These are phyloP conservation scores for Kluyveromyces starmeri DNA, from an alignment of 805 yeast genomes.

Conservation along the genomic window DNA sequence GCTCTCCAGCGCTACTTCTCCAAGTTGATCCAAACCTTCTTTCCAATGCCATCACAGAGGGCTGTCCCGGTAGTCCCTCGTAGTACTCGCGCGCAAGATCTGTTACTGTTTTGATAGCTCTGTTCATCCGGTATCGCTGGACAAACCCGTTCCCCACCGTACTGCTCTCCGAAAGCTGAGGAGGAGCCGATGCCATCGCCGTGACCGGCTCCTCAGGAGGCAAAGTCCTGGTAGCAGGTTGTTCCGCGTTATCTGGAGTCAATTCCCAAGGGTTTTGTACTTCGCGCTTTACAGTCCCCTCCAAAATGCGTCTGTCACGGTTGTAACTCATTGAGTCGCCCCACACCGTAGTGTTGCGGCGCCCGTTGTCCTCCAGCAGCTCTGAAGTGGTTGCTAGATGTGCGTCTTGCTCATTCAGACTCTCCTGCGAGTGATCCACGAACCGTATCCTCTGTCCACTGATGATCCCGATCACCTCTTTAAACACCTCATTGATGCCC, in stretches of 20 bases:
- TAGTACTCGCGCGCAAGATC: slow-evolving; percentile 25
- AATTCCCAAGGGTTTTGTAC: slow-evolving; percentile 1
- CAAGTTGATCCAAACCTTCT: slow-evolving; percentile 24
- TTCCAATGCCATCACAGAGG: slow-evolving; percentile 21
- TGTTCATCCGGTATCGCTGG: slow-evolving; percentile 15
- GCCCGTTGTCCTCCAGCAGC: slow-evolving; percentile 1
- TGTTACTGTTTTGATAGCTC: slow-evolving; percentile 19
- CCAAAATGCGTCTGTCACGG: slow-evolving; percentile 3
- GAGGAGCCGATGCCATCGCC: not conserved
- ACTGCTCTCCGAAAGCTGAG: not conserved
- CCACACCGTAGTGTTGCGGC: not conserved
- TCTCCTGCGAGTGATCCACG: slow-evolving; percentile 18
- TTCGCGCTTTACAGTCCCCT: slow-evolving; percentile 3
- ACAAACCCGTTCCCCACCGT: slow-evolving; percentile 1
- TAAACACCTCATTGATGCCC: slow-evolving; percentile 17
- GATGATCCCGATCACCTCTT: slow-evolving; percentile 22
- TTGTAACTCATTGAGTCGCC: slow-evolving; percentile 2
- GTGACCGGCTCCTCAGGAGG: too few species aligned
- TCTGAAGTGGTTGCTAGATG: slow-evolving; percentile 1
- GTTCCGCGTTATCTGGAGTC: too few species aligned
- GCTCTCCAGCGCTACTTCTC: slow-evolving; percentile 22
- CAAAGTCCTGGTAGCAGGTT: too few species aligned
- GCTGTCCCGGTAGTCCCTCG: slow-evolving; percentile 23
- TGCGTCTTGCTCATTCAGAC: slow-evolving; percentile 13
- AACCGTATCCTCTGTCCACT: slow-evolving; percentile 19